Evolutionary conservation across 73 alveolate species (phyloP).

Genomic region (Stentor coeruleus): DNA sequence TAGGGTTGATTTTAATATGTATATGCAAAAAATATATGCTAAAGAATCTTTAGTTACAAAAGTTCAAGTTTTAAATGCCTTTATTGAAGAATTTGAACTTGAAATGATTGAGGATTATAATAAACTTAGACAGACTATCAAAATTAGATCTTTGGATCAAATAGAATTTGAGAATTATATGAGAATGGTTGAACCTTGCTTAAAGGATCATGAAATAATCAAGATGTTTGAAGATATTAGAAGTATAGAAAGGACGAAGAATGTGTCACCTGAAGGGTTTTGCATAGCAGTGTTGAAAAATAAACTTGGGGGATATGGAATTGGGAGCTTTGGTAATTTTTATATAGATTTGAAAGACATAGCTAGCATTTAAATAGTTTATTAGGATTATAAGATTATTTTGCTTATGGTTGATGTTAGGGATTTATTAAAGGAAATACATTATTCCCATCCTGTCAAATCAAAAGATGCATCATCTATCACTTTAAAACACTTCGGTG

Average conservation of each 20-base stretch:
- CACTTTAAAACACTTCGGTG: too few relatives aligned
- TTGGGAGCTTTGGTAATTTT: conserved; percentile 22
- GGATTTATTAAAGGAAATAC: too few relatives aligned
- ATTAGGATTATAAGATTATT: too few relatives aligned
- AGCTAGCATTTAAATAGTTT: too few relatives aligned
- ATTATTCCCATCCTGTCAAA: too few relatives aligned
- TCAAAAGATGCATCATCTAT: too few relatives aligned
- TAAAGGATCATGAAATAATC: neutral
- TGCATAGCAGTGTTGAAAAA: conserved; percentile 9
- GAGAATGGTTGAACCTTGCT: neutral
- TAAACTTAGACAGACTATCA: conserved; percentile 1
- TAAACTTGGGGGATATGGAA: conserved; percentile 10
- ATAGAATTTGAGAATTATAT: neutral
- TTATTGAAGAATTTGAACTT: conserved; percentile 17
- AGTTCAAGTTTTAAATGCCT: conserved; percentile 1
- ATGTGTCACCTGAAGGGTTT: neutral
- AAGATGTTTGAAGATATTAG: neutral
- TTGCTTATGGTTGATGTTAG: too few relatives aligned
- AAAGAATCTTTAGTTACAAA: conserved; percentile 10
- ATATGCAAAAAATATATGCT: neutral
- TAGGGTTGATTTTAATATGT: neutral
- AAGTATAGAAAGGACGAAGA: neutral
- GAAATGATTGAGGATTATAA: conserved; percentile 17
- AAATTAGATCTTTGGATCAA: neutral
- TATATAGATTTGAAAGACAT: too few relatives aligned